These are phyloP conservation scores for Corymbia citriodora DNA, from an alignment of 441 rosid species.

Conservation along the genomic window DNA sequence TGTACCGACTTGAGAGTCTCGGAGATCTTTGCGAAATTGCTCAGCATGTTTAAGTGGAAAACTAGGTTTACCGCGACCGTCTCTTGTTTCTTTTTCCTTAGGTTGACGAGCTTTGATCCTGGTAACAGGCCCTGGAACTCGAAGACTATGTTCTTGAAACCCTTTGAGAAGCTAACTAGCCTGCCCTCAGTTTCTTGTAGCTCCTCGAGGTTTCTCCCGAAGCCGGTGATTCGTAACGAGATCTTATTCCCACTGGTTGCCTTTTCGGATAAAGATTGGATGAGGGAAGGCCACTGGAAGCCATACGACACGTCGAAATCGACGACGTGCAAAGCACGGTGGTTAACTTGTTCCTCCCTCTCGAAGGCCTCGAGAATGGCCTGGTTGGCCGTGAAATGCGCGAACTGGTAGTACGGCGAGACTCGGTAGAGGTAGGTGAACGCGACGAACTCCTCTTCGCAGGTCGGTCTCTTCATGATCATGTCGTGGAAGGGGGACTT, in stretches of 20 bases:
- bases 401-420: constrained; percentile 63
- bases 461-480: constrained; percentile 49
- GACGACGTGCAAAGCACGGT: constrained; percentile 40
- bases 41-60: constrained; percentile 34
- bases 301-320: constrained; percentile 59
- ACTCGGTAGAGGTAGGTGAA: constrained; percentile 48
- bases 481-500: constrained; percentile 55
- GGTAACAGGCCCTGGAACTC: constrained; percentile 49
- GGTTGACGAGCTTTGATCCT: constrained; percentile 23
- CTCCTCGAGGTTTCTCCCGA: constrained; percentile 36
- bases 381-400: constrained; percentile 71
- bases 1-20: constrained; percentile 33
- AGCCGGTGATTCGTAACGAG: constrained; percentile 40
- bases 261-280: constrained; percentile 60
- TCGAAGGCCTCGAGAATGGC: constrained; percentile 50
- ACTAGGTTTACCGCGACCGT: constrained; percentile 51
- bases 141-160: constrained; percentile 38
- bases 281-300: constrained; percentile 68
- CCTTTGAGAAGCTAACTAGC: constrained; percentile 43
- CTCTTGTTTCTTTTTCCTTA: constrained; percentile 41
- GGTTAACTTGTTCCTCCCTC: constrained; percentile 30
- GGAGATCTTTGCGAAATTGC: constrained; percentile 19
- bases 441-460: constrained; percentile 44
- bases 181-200: constrained; percentile 51
- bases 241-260: constrained; percentile 25